phyloP scores from a whole-genome alignment of 2,329 filamentous ascomycete genomes.

The Nectriaceae sp. region DNA sequence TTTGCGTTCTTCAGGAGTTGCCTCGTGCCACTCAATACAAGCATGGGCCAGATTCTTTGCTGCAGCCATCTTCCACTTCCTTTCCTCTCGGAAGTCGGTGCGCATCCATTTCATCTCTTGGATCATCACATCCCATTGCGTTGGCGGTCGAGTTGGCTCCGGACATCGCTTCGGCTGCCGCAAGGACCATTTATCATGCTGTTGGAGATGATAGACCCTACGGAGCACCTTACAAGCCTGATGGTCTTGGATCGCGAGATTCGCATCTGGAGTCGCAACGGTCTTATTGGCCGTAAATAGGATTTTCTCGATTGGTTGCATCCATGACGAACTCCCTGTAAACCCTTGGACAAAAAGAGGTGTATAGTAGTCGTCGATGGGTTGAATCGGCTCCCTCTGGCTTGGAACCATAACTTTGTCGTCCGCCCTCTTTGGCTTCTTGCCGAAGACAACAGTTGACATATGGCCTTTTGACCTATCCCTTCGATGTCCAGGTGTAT shows the following conservation, averaged over 20 bases:
- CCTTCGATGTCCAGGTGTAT: slow-evolving; percentile 44
- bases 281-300: slow-evolving; percentile 86
- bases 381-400: slow-evolving; percentile 44
- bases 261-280: slow-evolving; percentile 80
- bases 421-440: slow-evolving; percentile 53
- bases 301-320: slow-evolving; percentile 69
- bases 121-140: slow-evolving; percentile 84
- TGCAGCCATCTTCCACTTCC: slow-evolving; percentile 87
- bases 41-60: slow-evolving; percentile 79
- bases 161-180: slow-evolving; percentile 82
- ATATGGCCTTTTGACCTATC: slow-evolving; percentile 65
- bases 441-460: slow-evolving; percentile 78
- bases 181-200: slow-evolving; percentile 88
- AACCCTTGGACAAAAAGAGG: slow-evolving; percentile 63
- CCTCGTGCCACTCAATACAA: slow-evolving; percentile 79
- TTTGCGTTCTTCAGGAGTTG: slow-evolving; percentile 62
- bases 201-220: slow-evolving; percentile 87
- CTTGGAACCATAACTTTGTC: slow-evolving; percentile 48
- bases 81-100: slow-evolving; percentile 90
- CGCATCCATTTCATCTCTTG: slow-evolving; percentile 98
- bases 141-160: slow-evolving; percentile 75
- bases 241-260: slow-evolving; percentile 79
- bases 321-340: slow-evolving; percentile 56
- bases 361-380: slow-evolving; percentile 65
- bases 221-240: slow-evolving; percentile 86